These are phyloP conservation scores for Penicillium sp. DNA, from an alignment of 2,329 filamentous ascomycete genomes.

Conservation along the genomic window DNA sequence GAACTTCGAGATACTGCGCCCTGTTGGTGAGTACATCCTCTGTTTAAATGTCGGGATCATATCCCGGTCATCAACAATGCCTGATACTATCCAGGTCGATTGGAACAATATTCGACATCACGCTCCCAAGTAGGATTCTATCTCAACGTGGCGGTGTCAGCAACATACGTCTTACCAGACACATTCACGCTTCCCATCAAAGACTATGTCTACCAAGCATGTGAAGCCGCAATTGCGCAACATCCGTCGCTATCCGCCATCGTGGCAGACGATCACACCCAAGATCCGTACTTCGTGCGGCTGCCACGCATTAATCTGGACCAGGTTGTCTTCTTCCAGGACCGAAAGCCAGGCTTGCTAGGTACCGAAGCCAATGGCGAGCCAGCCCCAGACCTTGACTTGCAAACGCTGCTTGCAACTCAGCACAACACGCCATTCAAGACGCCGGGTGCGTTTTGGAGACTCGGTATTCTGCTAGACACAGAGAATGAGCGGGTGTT, in stretches of 20 bases:
- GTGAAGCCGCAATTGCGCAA: conserved; percentile 35
- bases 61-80: background rate
- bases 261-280: conserved; percentile 40
- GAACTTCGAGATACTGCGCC: conserved; percentile 40
- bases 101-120: conserved; percentile 46
- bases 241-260: conserved; percentile 47
- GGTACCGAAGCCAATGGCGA: conserved; percentile 20
- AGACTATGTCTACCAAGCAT: conserved; percentile 39
- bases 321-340: conserved; percentile 37
- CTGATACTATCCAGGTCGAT: conserved; percentile 32
- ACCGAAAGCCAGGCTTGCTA: conserved; percentile 18
- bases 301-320: conserved; percentile 44
- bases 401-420: conserved; percentile 40
- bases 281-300: conserved; percentile 44
- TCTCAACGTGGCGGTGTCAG: conserved; percentile 44
- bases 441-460: conserved; percentile 43
- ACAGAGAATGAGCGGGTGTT: conserved; percentile 31
- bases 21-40: conserved; percentile 27
- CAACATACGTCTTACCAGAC: conserved; percentile 35
- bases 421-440: conserved; percentile 44
- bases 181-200: conserved; percentile 25
- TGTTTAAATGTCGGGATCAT: background rate
- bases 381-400: conserved; percentile 33
- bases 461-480: conserved; percentile 40
- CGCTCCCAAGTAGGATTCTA: conserved; percentile 46